phyloP scores from a whole-genome alignment of 352 stramenopile genomes.

The Plasmopara viticola region DNA sequence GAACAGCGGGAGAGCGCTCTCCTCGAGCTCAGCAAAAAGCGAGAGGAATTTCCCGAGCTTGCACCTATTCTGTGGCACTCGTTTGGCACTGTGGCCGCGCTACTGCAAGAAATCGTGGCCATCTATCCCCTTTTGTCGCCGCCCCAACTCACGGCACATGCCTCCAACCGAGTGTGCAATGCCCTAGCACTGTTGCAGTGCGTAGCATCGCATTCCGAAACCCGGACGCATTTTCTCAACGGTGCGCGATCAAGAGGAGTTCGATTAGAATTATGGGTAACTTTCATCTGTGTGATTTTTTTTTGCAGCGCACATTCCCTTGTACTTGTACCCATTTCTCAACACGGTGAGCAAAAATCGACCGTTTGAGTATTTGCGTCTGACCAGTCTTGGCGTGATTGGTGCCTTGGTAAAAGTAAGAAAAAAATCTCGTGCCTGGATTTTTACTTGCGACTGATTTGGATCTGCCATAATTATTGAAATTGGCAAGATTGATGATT shows the following conservation, averaged over 20 bases:
- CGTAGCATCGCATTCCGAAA: constrained; percentile 97
- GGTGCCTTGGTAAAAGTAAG: constrained; percentile 95
- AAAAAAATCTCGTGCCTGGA: neutral
- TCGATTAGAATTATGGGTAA: neutral
- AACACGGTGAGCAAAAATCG: constrained; percentile 98
- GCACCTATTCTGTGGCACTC: constrained; percentile 98
- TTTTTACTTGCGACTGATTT: too few relatives aligned
- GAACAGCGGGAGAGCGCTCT: constrained; percentile 95
- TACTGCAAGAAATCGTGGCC: constrained; percentile 98
- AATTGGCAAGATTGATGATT: constrained; percentile 90
- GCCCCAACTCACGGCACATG: constrained; percentile 94
- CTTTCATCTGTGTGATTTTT: neutral
- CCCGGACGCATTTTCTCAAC: constrained; percentile 94
- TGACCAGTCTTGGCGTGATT: constrained; percentile 98
- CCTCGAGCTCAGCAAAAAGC: constrained; percentile 97
- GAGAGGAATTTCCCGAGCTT: constrained; percentile 95
- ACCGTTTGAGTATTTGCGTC: constrained; percentile 98
- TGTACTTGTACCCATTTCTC: constrained; percentile 98
- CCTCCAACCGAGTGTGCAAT: constrained; percentile 98
- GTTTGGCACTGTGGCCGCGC: constrained; percentile 93
- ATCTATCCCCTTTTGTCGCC: constrained; percentile 98
- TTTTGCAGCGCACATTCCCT: constrained; percentile 7
- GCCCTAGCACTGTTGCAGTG: constrained; percentile 97
- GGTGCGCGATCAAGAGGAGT: constrained; percentile 41
- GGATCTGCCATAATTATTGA: too few relatives aligned